Evolutionary conservation across 2,329 filamentous ascomycete genomes (phyloP).

Genomic region (Penicillium sp.): DNA sequence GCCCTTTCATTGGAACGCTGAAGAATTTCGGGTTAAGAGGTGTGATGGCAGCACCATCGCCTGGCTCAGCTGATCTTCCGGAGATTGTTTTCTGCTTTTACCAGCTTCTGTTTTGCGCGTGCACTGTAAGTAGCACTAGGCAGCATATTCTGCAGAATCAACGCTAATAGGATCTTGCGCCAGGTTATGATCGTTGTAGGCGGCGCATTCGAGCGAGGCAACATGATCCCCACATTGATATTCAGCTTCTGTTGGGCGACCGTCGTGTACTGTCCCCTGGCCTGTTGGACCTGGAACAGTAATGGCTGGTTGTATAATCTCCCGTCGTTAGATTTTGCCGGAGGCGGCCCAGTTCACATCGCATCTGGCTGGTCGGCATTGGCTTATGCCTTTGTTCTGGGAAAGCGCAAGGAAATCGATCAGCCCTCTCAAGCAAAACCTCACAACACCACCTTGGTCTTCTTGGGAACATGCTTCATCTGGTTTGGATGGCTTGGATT

Average conservation of each 20-base stretch:
- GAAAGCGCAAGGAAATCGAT: slow-evolving; percentile 61
- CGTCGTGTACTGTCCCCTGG: slow-evolving; percentile 70
- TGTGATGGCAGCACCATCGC: slow-evolving; percentile 60
- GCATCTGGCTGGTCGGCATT: slow-evolving; percentile 69
- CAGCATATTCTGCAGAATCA: not conserved
- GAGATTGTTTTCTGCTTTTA: slow-evolving; percentile 68
- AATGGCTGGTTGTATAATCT: slow-evolving; percentile 70
- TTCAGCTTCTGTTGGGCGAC: slow-evolving; percentile 73
- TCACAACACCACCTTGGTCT: slow-evolving; percentile 72
- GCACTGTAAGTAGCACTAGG: slow-evolving; percentile 31
- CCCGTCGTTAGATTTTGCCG: slow-evolving; percentile 71
- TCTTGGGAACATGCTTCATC: slow-evolving; percentile 61
- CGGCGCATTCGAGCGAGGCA: slow-evolving; percentile 63
- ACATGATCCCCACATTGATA: slow-evolving; percentile 62
- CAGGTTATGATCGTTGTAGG: slow-evolving; percentile 66
- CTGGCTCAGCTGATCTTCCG: slow-evolving; percentile 57
- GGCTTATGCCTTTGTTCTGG: slow-evolving; percentile 71
- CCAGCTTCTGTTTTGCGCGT: slow-evolving; percentile 61
- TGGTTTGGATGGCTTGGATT: slow-evolving; percentile 58
- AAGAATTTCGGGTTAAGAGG: slow-evolving; percentile 62
- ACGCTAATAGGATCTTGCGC: slow-evolving; percentile 21
- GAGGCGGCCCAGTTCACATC: slow-evolving; percentile 73
- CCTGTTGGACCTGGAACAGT: slow-evolving; percentile 75
- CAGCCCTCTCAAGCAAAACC: slow-evolving; percentile 55
- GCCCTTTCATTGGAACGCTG: slow-evolving; percentile 63